phyloP scores from a whole-genome alignment of 2,329 filamentous ascomycete species.

The Trichoderma lentiforme region DNA sequence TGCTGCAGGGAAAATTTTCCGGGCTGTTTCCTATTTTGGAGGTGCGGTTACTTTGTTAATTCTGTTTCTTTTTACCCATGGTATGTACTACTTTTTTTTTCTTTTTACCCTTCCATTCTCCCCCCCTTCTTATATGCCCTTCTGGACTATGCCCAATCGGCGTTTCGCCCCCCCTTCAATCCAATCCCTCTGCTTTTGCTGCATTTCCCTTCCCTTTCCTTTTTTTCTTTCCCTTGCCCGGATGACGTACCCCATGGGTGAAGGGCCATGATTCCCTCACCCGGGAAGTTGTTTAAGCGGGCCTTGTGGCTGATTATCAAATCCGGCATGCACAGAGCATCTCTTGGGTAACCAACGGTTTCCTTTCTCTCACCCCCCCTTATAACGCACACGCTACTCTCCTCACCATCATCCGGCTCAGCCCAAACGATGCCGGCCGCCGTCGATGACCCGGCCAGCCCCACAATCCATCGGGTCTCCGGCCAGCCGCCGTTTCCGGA shows the following conservation, averaged over 20 bases:
- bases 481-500: slow-evolving; percentile 64
- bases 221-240: background rate
- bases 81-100: slow-evolving; percentile 3
- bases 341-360: slow-evolving; percentile 9
- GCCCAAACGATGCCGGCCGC: slow-evolving; percentile 65
- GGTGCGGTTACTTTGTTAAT: background rate
- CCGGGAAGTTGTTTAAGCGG: slow-evolving; percentile 12
- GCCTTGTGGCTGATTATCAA: slow-evolving; percentile 16
- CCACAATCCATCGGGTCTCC: slow-evolving; percentile 67
- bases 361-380: slow-evolving; percentile 5
- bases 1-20: slow-evolving; percentile 1
- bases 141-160: slow-evolving; percentile 1
- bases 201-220: background rate
- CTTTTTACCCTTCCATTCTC: background rate
- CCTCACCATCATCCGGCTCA: slow-evolving; percentile 10
- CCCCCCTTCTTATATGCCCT: background rate
- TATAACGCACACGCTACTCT: slow-evolving; percentile 3
- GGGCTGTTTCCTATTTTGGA: slow-evolving; percentile 2
- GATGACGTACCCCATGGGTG: slow-evolving; percentile 9
- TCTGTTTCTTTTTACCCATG: background rate
- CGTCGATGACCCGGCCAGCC: slow-evolving; percentile 70
- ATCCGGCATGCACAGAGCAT: slow-evolving; percentile 15
- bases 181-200: background rate
- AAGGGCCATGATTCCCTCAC: background rate
- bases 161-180: background rate